A percentile compares a stretch with the other conserved stretches of the same genome.
Evolutionary conservation across 768 basidiomycete genomes (phyloP).

Genomic region (Tricholoma terreum): DNA sequence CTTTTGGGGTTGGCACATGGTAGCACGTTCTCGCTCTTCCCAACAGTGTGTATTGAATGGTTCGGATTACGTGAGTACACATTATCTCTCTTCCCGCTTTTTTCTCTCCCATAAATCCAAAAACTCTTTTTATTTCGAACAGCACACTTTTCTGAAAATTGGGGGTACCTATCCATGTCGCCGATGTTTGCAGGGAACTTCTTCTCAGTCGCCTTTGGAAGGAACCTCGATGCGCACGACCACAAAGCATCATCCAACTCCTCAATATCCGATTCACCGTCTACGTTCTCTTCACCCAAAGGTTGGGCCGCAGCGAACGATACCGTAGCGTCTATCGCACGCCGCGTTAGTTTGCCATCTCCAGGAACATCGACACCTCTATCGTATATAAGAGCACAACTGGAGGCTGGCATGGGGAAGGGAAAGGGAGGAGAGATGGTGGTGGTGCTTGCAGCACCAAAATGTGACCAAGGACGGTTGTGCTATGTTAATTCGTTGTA

Average conservation of each 20-base stretch:
- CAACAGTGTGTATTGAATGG: constrained; percentile 81
- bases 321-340: neutral
- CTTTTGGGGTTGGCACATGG: constrained; percentile 71
- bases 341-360: too few relatives aligned
- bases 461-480: constrained; percentile 53
- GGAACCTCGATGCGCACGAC: constrained; percentile 72
- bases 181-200: constrained; percentile 80
- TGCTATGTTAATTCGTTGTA: constrained; percentile 62
- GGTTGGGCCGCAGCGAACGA: neutral
- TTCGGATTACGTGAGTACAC: constrained; percentile 48
- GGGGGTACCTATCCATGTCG: constrained; percentile 73
- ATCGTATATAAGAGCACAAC: neutral
- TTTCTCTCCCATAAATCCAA: too few relatives aligned
- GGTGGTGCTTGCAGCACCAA: constrained; percentile 20
- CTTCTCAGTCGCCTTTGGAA: constrained; percentile 82
- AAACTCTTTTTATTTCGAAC: neutral
- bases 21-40: constrained; percentile 64
- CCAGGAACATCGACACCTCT: neutral
- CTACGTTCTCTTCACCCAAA: neutral
- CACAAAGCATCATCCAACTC: neutral
- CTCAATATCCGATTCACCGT: neutral
- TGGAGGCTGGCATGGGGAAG: too few relatives aligned
- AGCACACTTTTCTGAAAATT: constrained; percentile 83
- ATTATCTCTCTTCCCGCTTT: neutral
- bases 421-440: neutral